phyloP scores from a whole-genome alignment of 169 alveolate genomes.

The Plasmodium adleri region DNA sequence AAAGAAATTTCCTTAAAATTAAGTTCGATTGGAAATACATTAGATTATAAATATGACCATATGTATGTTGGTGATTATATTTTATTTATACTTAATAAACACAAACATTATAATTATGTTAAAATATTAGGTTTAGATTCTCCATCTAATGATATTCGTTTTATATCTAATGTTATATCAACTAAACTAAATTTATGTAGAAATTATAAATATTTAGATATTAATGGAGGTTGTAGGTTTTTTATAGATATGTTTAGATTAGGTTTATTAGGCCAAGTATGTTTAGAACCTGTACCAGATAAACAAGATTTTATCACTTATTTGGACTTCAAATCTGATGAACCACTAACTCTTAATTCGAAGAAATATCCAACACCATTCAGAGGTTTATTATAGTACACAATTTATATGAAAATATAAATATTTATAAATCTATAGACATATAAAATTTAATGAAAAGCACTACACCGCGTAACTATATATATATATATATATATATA shows the following conservation, averaged over 20 bases:
- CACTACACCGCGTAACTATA: no score
- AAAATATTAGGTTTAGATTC: constrained; percentile 80
- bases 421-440: no score
- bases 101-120: constrained; percentile 78
- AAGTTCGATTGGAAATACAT: constrained; percentile 86
- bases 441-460: no score
- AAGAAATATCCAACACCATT: constrained; percentile 23
- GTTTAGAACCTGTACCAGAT: constrained; percentile 40
- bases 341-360: constrained; percentile 26
- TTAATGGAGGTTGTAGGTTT: constrained; percentile 72
- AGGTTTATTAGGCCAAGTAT: constrained; percentile 58
- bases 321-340: constrained; percentile 53
- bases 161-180: constrained; percentile 53
- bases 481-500: no score
- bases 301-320: constrained; percentile 36
- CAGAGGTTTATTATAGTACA: constrained; percentile 25
- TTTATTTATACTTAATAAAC: constrained; percentile 82
- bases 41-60: constrained; percentile 88
- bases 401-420: no score
- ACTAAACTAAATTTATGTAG: constrained; percentile 64
- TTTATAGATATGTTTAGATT: constrained; percentile 62
- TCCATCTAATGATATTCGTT: constrained; percentile 87
- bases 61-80: constrained; percentile 85
- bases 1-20: constrained; percentile 87
- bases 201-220: constrained; percentile 69